phyloP scores from a whole-genome alignment of 768 basidiomycete species.

The Filobasidium wieringae region DNA sequence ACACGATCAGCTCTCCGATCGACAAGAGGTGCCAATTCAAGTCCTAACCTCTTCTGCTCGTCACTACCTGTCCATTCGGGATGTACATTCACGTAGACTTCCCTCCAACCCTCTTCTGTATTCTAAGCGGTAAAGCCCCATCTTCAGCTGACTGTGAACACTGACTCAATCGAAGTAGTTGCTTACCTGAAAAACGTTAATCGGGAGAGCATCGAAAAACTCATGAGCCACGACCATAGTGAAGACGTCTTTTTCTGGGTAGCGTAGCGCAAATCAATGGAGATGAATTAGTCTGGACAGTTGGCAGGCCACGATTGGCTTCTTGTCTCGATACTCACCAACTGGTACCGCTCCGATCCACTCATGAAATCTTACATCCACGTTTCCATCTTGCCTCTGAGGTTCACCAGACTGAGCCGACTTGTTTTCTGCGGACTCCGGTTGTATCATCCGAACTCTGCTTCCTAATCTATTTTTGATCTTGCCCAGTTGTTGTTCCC shows the following conservation, averaged over 20 bases:
- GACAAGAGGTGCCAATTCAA: too few species aligned
- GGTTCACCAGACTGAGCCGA: not conserved
- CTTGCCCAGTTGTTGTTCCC: conserved; percentile 50
- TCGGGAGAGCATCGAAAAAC: conserved; percentile 92
- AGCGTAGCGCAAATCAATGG: conserved; percentile 19
- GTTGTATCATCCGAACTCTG: not conserved
- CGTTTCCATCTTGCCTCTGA: conserved; percentile 4
- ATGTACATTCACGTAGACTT: conserved; percentile 56
- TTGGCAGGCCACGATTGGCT: too few species aligned
- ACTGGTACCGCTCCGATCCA: conserved; percentile 55
- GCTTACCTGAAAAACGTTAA: conserved; percentile 72
- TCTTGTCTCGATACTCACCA: too few species aligned
- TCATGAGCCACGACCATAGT: conserved; percentile 90
- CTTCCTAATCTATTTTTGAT: conserved; percentile 35
- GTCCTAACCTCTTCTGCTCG: not conserved
- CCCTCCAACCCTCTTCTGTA: conserved; percentile 68
- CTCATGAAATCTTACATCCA: conserved; percentile 56
- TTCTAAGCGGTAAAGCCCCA: conserved; percentile 44
- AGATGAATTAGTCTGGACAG: conserved; percentile 1
- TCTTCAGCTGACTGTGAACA: not conserved
- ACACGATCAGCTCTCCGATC: too few species aligned
- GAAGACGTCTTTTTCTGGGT: conserved; percentile 43
- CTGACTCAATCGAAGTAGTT: not conserved
- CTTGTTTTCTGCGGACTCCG: not conserved
- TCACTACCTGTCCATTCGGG: conserved; percentile 37